Base-by-base conservation (phyloP, 2,329 filamentous ascomycete species). In the Coniochaeta sp. region DNA sequence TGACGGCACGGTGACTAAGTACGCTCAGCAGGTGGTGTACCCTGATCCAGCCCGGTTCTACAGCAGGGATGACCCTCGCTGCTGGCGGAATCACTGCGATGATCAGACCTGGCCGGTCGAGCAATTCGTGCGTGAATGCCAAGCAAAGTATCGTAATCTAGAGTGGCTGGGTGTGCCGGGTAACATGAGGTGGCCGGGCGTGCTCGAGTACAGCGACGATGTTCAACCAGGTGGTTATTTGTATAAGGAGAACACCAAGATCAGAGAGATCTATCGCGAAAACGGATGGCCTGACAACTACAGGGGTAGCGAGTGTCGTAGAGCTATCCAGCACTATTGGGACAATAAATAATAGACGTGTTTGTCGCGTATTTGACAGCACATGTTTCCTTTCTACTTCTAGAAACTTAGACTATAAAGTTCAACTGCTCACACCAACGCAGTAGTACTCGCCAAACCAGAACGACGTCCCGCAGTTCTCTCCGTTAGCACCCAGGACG, bases 271-370 rank as follows among this genome's bases (percentile, higher is more conserved):
- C 26, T 74, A 71, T 58, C 65, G 67, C 11, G 64, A 67, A 31
- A 65, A 74, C 57, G 68, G 71, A 22, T 74, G 71, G 72, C 72
- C 70, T 8, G 59, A 71, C 44, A 24, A 16, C 7, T 47, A 47
- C 22, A n/a, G 40, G 17, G 40, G 40, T 47, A 14, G 6, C 17
- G 40, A 47, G 40, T 47, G 40, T 47, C 40, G 40, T n/a, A 14
- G 6, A 5, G 40, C 17, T n/a, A 58, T 67, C 33, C 58, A 62
- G 38, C 57, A 36, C 6, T 74, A 72, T 61, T 65, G 64, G 33
- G 71, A 68, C 31, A 33, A 33, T 11, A 33, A 33, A 33, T 33
- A 33, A 11, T 11, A 33, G 31, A 33, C 31, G 31, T 33, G 6
- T 33, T 6, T 33, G 31, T 33, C 31, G 31, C 31, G 31, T 33